Conservation (phyloP, 306 rosid species). For the Cucumis hystrix region DNA sequence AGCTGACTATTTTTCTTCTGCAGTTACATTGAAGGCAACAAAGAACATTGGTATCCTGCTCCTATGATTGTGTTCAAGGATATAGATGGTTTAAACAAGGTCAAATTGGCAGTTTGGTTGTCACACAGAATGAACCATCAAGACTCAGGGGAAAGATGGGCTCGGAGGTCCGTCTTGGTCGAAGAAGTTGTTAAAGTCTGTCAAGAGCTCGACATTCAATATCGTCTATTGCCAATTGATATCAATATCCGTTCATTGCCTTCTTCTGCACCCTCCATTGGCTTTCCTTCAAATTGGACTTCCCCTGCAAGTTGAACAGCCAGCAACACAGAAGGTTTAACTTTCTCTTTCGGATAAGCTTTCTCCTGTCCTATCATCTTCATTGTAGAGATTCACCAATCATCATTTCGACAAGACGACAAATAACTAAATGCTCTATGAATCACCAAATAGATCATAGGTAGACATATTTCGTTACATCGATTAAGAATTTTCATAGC, state of each 20-base stretch:
- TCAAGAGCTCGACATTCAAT: conserved; percentile 63
- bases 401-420: background rate
- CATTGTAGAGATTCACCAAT: background rate
- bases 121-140: conserved; percentile 76
- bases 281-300: conserved; percentile 39
- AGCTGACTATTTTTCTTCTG: conserved; percentile 3
- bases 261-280: conserved; percentile 22
- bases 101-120: conserved; percentile 54
- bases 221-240: conserved; percentile 57
- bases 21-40: conserved; percentile 72
- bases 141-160: conserved; percentile 65
- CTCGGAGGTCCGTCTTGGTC: conserved; percentile 44
- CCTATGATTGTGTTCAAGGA: conserved; percentile 56
- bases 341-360: background rate
- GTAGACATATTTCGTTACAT: background rate
- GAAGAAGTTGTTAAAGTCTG: conserved; percentile 72
- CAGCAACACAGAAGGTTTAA: background rate
- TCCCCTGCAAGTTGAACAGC: conserved; percentile 20
- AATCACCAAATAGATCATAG: background rate
- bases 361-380: background rate
- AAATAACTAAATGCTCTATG: background rate
- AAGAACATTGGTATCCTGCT: conserved; percentile 74
- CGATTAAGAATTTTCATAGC: background rate
- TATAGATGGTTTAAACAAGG: conserved; percentile 31
- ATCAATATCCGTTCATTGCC: conserved; percentile 51